These are phyloP conservation scores for Taphrina wiesneri DNA, from an alignment of 1,139 yeast species.

Conservation along the genomic window DNA sequence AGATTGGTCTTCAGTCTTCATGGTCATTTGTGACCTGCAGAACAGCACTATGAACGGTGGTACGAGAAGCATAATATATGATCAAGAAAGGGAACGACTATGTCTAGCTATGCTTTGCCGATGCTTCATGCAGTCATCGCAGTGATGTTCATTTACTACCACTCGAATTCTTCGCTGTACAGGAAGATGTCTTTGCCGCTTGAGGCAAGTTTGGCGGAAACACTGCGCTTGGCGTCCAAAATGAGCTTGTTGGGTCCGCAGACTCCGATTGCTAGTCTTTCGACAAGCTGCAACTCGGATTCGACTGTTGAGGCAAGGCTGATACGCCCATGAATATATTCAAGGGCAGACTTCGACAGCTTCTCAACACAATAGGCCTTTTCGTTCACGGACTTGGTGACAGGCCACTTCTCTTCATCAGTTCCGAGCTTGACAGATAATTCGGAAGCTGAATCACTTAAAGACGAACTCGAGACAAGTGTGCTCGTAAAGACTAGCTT, in stretches of 20 bases:
- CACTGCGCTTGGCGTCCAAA: constrained; percentile 4
- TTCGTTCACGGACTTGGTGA: background rate
- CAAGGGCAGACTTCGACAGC: background rate
- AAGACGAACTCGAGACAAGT: background rate
- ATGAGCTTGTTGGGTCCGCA: constrained; percentile 8
- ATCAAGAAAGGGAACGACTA: background rate
- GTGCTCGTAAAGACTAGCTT: constrained; percentile 2
- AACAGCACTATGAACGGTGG: background rate
- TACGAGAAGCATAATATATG: background rate
- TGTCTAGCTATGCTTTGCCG: background rate
- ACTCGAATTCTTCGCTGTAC: constrained; percentile 20
- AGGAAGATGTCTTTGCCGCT: background rate
- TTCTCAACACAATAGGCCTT: background rate
- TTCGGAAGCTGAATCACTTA: background rate
- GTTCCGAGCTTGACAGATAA: background rate
- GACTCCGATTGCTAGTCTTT: constrained; percentile 4
- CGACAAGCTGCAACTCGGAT: background rate
- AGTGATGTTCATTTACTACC: background rate
- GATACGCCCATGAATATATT: background rate
- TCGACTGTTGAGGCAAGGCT: background rate
- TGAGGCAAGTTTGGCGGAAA: background rate
- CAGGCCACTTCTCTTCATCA: background rate
- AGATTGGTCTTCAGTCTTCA: too few species aligned
- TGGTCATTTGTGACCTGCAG: too few species aligned
- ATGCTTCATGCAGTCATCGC: background rate